Base-by-base conservation (phyloP, 2,329 filamentous ascomycete genomes). In the Penicillium sp. region DNA sequence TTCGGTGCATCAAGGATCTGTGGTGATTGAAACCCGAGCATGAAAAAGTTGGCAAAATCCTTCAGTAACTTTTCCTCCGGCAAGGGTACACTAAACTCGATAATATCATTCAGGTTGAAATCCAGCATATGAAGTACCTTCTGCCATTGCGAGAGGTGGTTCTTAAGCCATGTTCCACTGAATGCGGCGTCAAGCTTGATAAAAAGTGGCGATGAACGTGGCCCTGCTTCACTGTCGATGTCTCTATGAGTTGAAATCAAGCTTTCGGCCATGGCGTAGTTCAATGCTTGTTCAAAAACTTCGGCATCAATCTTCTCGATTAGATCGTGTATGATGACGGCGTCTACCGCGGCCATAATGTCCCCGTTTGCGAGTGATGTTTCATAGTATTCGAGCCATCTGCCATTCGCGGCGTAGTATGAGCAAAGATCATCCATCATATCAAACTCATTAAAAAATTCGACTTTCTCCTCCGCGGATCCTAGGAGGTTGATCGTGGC, bases 401-500 rank as follows among this genome's bases (percentile, higher is more conserved):
- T 46, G 9, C 27, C 30, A 18, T 54, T 51, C 5, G 32, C 13
- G 10, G 15, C 29, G 26, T 58, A 60, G 7, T 58, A 40, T 13
- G 33, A 23, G 7, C 47, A 26, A 10, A 60, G 30, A 15, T 60
- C 43, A 23, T 60, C 53, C 23, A 46, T 44, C 55, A 60, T 54
- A 18, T 60, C 57, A 23, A 60, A 58, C 17, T 58, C 57, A 34
- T 51, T 54, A 43, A 60, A 60, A 23, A 60, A 60, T 5, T 50
- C 21, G 12, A 58, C 33, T 30, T 60, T 60, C 7, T 49, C 49
- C 17, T 18, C 32, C 23, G 47, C 55, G 9, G 55, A 52, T 12
- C 57, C 57, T 23, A 60, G 55, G 29, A 60, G 42, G 20, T 52
- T 47, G 46, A 60, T 58, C 3, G 57, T 58, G 26, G 45, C 41